phyloP scores from a whole-genome alignment of 2,329 filamentous ascomycete genomes.

The Phyllosticta capitalensis region DNA sequence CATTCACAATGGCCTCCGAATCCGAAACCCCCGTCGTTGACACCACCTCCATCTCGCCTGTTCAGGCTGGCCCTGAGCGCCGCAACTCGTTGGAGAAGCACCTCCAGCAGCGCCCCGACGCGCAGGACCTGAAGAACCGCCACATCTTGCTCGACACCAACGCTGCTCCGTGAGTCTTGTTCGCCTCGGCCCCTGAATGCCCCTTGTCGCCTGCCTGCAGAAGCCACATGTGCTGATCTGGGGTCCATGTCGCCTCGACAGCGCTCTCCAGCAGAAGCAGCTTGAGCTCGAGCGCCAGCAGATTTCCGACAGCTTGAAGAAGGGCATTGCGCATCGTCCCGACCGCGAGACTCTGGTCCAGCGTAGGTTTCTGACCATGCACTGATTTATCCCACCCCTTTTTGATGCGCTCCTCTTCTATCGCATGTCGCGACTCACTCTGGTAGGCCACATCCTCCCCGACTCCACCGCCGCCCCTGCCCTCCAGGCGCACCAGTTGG shows the following conservation, averaged over 20 bases:
- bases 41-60: conserved; percentile 32
- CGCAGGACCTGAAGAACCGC: conserved; percentile 56
- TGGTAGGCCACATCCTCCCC: conserved; percentile 74
- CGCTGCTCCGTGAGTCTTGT: conserved; percentile 50
- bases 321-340: conserved; percentile 52
- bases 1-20: conserved; percentile 7
- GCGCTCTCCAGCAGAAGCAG: conserved; percentile 52
- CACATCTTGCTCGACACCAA: conserved; percentile 60
- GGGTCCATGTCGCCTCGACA: conserved; percentile 18
- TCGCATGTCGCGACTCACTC: conserved; percentile 1
- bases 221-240: neutral
- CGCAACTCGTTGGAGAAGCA: conserved; percentile 45
- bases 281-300: conserved; percentile 57
- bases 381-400: neutral
- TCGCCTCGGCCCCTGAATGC: neutral
- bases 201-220: neutral
- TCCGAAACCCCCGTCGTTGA: conserved; percentile 20
- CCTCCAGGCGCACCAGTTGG: conserved; percentile 69
- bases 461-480: conserved; percentile 67
- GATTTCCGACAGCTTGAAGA: conserved; percentile 54
- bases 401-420: neutral
- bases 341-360: conserved; percentile 70
- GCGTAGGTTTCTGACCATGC: conserved; percentile 43
- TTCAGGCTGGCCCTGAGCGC: conserved; percentile 45
- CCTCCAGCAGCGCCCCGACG: conserved; percentile 39